A percentile compares a stretch with the other conserved stretches of the same genome.
phyloP scores from a whole-genome alignment of 768 basidiomycete species.

The Arthromyces matolae region DNA sequence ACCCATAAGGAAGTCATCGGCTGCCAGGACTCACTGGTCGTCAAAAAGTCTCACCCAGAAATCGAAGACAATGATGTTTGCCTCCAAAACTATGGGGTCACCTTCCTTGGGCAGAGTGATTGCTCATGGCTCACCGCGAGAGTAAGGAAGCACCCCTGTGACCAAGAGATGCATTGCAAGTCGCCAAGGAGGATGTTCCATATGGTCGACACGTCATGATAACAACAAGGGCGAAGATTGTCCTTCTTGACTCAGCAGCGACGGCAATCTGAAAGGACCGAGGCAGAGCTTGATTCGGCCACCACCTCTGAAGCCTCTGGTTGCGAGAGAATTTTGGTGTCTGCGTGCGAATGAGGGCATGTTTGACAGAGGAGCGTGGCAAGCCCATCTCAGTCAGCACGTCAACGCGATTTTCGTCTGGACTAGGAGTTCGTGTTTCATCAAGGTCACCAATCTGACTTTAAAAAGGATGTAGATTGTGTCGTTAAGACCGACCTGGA shows the following conservation, averaged over 20 bases:
- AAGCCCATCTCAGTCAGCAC: conserved; percentile 98
- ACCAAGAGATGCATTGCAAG: conserved; percentile 82
- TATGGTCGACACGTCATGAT: conserved; percentile 46
- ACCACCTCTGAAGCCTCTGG: conserved; percentile 22
- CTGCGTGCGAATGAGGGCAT: conserved; percentile 78
- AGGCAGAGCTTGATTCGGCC: conserved; percentile 44
- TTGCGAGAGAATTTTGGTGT: conserved; percentile 79
- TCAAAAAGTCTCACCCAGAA: conserved; percentile 71
- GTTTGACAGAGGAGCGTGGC: conserved; percentile 79
- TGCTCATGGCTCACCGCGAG: conserved; percentile 63
- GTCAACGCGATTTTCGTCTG: conserved; percentile 75
- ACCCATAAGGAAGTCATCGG: conserved; percentile 81
- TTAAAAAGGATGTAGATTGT: no score
- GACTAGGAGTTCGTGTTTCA: conserved; percentile 42
- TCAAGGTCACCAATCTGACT: no score
- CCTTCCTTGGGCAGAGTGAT: conserved; percentile 68
- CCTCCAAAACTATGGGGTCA: conserved; percentile 54
- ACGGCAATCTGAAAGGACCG: conserved; percentile 76
- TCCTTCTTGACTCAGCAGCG: conserved; percentile 55
- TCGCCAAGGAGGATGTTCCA: conserved; percentile 79
- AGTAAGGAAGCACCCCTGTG: conserved; percentile 79
- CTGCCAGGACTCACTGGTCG: conserved; percentile 57
- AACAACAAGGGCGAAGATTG: conserved; percentile 59
- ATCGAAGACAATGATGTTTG: conserved; percentile 67
- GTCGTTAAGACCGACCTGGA: no score